A percentile compares a stretch with the other conserved stretches of the same genome.
Evolutionary conservation across 768 basidiomycete genomes (phyloP).

Genomic region (Lactarius vividus): DNA sequence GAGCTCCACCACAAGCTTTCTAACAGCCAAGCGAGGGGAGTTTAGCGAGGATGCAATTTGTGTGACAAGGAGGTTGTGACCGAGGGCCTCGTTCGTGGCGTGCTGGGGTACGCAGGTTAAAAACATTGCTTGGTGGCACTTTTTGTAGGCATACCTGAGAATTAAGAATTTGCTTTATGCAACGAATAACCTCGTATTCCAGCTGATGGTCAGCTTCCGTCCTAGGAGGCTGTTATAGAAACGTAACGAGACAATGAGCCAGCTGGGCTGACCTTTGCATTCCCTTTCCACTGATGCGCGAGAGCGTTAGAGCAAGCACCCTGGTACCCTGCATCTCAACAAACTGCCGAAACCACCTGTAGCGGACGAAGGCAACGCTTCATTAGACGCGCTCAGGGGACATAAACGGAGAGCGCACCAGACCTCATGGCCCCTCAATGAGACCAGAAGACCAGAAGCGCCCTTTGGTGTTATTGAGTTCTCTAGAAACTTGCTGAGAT

Average conservation of each 20-base stretch:
- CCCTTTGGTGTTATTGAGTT: constrained; percentile 80
- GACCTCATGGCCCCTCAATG: constrained; percentile 74
- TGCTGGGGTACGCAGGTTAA: constrained; percentile 24
- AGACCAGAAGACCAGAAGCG: constrained; percentile 72
- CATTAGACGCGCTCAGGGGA: not conserved
- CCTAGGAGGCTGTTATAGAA: constrained; percentile 35
- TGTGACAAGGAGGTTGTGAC: constrained; percentile 68
- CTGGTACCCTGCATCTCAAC: constrained; percentile 76
- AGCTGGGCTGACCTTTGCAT: constrained; percentile 48
- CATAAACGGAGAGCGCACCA: constrained; percentile 46
- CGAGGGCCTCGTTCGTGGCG: constrained; percentile 70
- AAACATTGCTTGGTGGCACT: not conserved
- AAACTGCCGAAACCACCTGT: constrained; percentile 80
- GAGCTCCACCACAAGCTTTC: constrained; percentile 77
- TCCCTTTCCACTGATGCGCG: constrained; percentile 71
- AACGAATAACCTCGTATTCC: constrained; percentile 89
- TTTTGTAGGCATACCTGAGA: constrained; percentile 43
- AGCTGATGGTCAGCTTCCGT: constrained; percentile 63
- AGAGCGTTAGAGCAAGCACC: constrained; percentile 76
- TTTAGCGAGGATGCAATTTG: constrained; percentile 82
- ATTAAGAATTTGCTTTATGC: constrained; percentile 80
- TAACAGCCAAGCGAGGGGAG: constrained; percentile 72
- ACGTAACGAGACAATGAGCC: constrained; percentile 6
- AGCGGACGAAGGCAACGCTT: not conserved
- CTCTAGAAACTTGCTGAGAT: constrained; percentile 87